Evolutionary conservation across 2,329 filamentous ascomycete genomes (phyloP).

Genomic region (Aspergillus aculeatinus): DNA sequence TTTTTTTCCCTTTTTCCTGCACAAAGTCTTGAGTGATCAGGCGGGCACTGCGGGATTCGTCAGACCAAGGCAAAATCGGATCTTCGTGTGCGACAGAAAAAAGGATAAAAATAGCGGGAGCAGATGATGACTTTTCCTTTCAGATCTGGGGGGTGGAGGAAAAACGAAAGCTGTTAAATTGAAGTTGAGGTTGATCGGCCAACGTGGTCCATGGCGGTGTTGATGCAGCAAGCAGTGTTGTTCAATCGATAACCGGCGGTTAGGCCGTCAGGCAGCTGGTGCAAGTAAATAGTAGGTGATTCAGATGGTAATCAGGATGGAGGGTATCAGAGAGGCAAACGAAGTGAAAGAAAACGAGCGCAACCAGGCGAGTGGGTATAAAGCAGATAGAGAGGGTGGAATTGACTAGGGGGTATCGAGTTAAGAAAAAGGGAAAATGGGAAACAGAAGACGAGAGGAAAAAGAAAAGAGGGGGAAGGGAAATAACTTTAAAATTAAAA

Average conservation of each 20-base stretch:
- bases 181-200: slow-evolving; percentile 19
- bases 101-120: slow-evolving; percentile 5
- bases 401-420: neutral
- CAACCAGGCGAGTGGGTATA: neutral
- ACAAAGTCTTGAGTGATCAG: neutral
- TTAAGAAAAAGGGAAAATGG: neutral
- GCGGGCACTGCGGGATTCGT: neutral
- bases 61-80: neutral
- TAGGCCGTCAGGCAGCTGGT: slow-evolving; percentile 26
- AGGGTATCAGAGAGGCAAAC: neutral
- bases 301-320: neutral
- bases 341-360: neutral
- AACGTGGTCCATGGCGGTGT: slow-evolving; percentile 29
- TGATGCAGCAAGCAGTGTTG: slow-evolving; percentile 15
- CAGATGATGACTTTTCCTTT: neutral
- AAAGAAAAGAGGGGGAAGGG: neutral
- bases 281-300: neutral
- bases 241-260: slow-evolving; percentile 13
- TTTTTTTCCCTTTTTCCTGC: neutral
- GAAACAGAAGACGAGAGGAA: neutral
- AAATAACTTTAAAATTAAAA: neutral
- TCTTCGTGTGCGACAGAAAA: neutral
- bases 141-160: neutral
- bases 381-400: neutral
- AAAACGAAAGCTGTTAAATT: slow-evolving; percentile 11